Percentiles rank a stretch among this genome's conserved stretches.
These are phyloP conservation scores for Oidiodendron maius DNA, from an alignment of 495 filamentous ascomycete species.

Conservation along the genomic window DNA sequence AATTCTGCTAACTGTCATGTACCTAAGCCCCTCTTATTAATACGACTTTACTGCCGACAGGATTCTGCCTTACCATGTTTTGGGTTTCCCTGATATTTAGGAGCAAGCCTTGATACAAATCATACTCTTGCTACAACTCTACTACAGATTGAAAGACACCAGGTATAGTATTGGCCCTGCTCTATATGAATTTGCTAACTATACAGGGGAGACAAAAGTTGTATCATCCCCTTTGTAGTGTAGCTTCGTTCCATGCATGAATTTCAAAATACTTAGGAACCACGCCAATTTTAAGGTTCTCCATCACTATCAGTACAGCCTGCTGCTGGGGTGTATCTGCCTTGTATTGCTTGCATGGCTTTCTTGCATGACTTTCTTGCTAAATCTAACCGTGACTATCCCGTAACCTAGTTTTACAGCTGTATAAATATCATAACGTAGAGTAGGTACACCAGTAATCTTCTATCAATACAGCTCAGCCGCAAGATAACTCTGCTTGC, in stretches of 20 bases:
- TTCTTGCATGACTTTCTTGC: conserved; percentile 12
- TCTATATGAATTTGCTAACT: conserved; percentile 6
- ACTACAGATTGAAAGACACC: conserved; percentile 6
- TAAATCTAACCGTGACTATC: conserved; percentile 7
- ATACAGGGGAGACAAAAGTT: conserved; percentile 5
- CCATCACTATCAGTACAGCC: conserved; percentile 4
- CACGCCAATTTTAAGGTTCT: conserved; percentile 7
- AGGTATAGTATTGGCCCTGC: conserved; percentile 1
- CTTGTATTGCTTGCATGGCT: conserved; percentile 13
- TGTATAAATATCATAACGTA: conserved; percentile 13
- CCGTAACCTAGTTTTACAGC: conserved; percentile 5
- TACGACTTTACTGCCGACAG: conserved; percentile 12
- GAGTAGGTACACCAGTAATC: conserved; percentile 9
- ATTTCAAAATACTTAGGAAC: conserved; percentile 11
- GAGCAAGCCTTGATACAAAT: conserved; percentile 4
- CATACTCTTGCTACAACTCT: conserved; percentile 2
- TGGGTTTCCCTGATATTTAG: conserved; percentile 7
- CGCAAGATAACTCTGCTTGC: conserved; percentile 5
- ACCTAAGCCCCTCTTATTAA: conserved; percentile 16
- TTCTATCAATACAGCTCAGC: conserved; percentile 11
- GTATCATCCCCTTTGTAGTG: conserved; percentile 9
- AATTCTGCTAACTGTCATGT: conserved; percentile 6
- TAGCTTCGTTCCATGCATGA: conserved; percentile 13
- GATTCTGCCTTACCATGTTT: conserved; percentile 12
- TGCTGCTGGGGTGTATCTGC: conserved; percentile 14